Evolutionary conservation across 2,329 filamentous ascomycete genomes (phyloP), one percentile per base, ranked within the genome.

Genomic region (Apiospora koreana): DNA sequence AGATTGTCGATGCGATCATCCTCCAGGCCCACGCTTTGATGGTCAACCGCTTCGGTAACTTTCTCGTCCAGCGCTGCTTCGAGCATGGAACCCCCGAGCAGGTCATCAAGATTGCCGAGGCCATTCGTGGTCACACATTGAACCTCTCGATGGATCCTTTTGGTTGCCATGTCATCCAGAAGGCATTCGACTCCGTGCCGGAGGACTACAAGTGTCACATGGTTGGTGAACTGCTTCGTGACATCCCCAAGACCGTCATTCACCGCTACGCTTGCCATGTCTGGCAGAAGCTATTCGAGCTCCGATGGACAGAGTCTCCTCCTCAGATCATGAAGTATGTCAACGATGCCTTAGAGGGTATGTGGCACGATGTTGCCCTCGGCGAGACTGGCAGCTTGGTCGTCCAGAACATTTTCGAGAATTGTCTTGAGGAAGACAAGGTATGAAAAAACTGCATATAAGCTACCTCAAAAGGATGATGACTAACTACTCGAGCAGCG

Each of bases 351-450:
- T 88, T 99, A 69, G 89, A 90, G 71, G 95, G 95, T 71, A 98
- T 98, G 94, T 99, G 96, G 96, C 95, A 98, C 78, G 95, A 99
- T 78, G 96, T 99, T 73, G 97, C 97, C 28, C 86, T 98, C 68
- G 96, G 96, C 45, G 96, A 99, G 85, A 99, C 97, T 14, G 96
- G 96, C 72, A 99, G 96, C 80, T 87, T 99, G 76, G 96, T 99
- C 64, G 97, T 99, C 66, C 96, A 99, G 82, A 99, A 99, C 81
- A 99, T 99, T 79, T 99, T 99, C 80, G 96, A 99, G 84, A 99
- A 99, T 78, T 99, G 96, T 78, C 88, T 98, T 41, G 97, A 99
- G 79, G 95, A 98, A 77, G 96, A 99, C 84, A 99, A 99, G 91
- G 94, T 95, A 85, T 73, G 85, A 78, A 50, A 21, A n/a, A 0